phyloP scores from a whole-genome alignment of 78 protist genomes.

The Dictyostelium intermedium region DNA sequence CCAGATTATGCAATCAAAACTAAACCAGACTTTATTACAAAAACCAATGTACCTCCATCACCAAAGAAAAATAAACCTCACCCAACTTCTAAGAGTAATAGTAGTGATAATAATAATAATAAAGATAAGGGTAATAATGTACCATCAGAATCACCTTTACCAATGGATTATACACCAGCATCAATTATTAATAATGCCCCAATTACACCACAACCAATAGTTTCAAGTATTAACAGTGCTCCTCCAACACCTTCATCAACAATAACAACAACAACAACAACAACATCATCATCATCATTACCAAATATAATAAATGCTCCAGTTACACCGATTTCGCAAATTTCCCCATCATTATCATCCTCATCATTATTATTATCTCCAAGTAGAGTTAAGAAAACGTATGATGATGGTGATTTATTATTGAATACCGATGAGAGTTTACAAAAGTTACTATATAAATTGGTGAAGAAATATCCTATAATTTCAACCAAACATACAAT shows the following conservation, averaged over 20 bases:
- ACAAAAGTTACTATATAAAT: not conserved
- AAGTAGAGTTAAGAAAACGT: not conserved
- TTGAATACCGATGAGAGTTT: not conserved
- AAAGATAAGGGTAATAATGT: too few relatives aligned
- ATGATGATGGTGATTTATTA: not conserved
- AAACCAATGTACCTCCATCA: not conserved
- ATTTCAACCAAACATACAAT: not conserved
- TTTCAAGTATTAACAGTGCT: not conserved
- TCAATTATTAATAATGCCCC: not conserved
- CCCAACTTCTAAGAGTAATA: not conserved
- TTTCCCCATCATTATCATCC: not conserved
- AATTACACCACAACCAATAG: not conserved
- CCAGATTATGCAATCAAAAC: not conserved
- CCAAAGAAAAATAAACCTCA: not conserved
- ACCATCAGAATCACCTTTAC: not conserved
- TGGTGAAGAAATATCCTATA: conserved; percentile 20
- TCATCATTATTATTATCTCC: not conserved
- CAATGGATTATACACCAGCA: not conserved
- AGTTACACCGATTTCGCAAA: not conserved
- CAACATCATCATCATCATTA: not conserved
- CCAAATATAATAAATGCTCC: not conserved
- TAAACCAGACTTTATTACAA: not conserved
- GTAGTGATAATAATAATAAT: not conserved
- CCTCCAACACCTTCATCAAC: not conserved
- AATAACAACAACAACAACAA: not conserved